A percentile compares a stretch with the other conserved stretches of the same genome.
Evolutionary conservation across 495 filamentous ascomycete species (phyloP).

Genomic region (Aspergillus baeticus): DNA sequence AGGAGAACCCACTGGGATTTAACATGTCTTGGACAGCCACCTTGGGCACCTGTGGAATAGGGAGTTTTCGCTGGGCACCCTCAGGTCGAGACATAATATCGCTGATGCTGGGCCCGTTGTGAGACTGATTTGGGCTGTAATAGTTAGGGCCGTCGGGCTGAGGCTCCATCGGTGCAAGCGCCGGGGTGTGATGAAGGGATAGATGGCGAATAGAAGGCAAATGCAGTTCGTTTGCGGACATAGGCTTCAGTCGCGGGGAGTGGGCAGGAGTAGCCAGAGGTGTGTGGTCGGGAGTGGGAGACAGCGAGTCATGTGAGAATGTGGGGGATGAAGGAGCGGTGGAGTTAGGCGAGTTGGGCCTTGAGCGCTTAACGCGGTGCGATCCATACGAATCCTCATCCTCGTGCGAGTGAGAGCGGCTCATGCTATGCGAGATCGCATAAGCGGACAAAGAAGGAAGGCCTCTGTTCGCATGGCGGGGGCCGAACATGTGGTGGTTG

Average conservation of each 20-base stretch:
- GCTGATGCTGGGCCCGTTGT: constrained; percentile 72
- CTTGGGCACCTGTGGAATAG: constrained; percentile 84
- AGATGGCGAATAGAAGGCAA: constrained; percentile 88
- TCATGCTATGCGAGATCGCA: constrained; percentile 79
- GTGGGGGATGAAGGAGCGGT: constrained; percentile 97
- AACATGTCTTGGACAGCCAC: constrained; percentile 87
- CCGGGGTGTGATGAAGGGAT: constrained; percentile 82
- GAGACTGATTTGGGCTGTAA: constrained; percentile 51
- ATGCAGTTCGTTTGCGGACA: constrained; percentile 65
- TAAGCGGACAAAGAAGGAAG: constrained; percentile 81
- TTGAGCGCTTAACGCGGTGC: constrained; percentile 77
- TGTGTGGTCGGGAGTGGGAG: constrained; percentile 95
- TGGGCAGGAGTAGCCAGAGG: constrained; percentile 94
- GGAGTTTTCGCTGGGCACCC: constrained; percentile 88
- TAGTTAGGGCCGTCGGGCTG: constrained; percentile 56
- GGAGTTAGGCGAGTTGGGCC: constrained; percentile 90
- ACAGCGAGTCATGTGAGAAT: constrained; percentile 94
- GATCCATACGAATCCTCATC: constrained; percentile 67
- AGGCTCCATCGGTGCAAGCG: constrained; percentile 90
- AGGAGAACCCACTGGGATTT: constrained; percentile 61
- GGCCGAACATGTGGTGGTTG: constrained; percentile 51
- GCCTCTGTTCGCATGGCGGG: constrained; percentile 58
- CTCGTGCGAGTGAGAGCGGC: constrained; percentile 85
- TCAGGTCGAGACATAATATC: constrained; percentile 91
- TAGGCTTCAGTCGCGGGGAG: constrained; percentile 85